These are phyloP conservation scores for Hymenoscyphus occultus DNA, from an alignment of 2,329 filamentous ascomycete species.

Conservation along the genomic window DNA sequence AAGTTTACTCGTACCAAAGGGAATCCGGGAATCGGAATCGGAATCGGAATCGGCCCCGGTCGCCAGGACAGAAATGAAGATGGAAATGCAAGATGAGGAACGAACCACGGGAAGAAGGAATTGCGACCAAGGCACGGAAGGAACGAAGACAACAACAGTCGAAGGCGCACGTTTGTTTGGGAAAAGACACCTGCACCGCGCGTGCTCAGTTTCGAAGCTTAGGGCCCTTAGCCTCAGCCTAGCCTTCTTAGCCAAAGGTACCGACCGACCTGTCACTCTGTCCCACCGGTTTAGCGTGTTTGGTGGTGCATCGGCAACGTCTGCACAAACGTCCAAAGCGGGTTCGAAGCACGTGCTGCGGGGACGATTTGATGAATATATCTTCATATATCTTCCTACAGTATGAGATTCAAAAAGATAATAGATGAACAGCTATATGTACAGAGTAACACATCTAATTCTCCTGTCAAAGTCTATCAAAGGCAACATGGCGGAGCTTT, in stretches of 20 bases:
- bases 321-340: background rate
- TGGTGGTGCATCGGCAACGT: background rate
- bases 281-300: background rate
- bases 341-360: background rate
- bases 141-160: background rate
- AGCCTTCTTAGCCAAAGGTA: background rate
- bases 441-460: no score
- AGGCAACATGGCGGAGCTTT: no score
- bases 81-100: background rate
- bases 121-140: background rate
- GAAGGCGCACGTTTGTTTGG: background rate
- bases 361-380: background rate
- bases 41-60: background rate
- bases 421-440: no score
- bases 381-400: background rate
- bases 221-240: background rate
- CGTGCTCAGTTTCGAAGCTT: background rate
- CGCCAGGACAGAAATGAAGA: conserved; percentile 3
- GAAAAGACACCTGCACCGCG: background rate
- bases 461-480: no score
- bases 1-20: no score
- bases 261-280: background rate
- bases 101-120: background rate
- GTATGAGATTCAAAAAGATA: no score
- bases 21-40: background rate